These are phyloP conservation scores for Cyclanthera cordifolia DNA, from an alignment of 306 rosid genomes.

Conservation along the genomic window DNA sequence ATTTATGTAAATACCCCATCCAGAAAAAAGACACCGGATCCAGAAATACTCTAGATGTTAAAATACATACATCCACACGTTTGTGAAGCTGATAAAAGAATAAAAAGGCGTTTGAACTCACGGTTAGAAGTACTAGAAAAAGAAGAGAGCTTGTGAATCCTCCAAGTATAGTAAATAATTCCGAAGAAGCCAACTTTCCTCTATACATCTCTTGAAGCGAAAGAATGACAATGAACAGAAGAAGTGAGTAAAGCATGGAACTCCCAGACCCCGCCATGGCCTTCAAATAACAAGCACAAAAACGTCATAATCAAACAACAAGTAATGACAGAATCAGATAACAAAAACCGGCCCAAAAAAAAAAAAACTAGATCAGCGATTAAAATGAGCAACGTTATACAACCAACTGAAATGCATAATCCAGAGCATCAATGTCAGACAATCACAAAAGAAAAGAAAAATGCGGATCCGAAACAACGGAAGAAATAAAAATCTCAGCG, in stretches of 20 bases:
- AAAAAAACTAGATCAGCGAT: background rate
- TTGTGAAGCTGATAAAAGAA: background rate
- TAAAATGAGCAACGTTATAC: background rate
- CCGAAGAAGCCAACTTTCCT: slow-evolving; percentile 72
- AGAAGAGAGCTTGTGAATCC: slow-evolving; percentile 81
- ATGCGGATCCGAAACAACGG: slow-evolving; percentile 3
- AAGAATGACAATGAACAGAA: slow-evolving; percentile 70
- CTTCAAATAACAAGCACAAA: slow-evolving; percentile 20
- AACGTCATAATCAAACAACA: background rate
- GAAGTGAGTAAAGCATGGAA: slow-evolving; percentile 84
- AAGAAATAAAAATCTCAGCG: background rate
- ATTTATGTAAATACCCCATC: background rate
- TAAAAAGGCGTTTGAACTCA: slow-evolving; percentile 29
- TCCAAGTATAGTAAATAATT: slow-evolving; percentile 81
- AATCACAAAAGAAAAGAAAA: background rate
- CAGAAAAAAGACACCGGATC: background rate
- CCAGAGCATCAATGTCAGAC: background rate
- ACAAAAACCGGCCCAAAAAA: background rate
- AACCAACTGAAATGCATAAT: background rate
- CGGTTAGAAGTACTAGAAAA: slow-evolving; percentile 78
- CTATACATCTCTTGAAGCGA: slow-evolving; percentile 95
- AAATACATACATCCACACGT: background rate
- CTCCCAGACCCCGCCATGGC: slow-evolving; percentile 80
- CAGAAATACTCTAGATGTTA: background rate
- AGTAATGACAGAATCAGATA: background rate